A percentile compares a stretch with the other conserved stretches of the same genome.
phyloP scores from a whole-genome alignment of 495 filamentous ascomycete genomes.

The Xylaria palmicola region DNA sequence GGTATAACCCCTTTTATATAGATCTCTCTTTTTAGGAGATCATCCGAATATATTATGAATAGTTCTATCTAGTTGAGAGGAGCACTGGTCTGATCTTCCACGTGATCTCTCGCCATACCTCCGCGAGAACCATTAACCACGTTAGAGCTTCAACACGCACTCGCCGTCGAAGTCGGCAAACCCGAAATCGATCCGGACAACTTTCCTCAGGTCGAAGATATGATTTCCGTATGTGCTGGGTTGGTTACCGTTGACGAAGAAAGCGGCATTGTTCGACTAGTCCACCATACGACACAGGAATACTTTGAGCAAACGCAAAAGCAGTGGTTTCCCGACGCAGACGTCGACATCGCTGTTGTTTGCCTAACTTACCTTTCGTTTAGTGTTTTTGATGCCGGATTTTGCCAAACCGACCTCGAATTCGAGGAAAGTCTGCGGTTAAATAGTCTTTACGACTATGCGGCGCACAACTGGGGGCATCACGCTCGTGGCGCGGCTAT shows the following conservation, averaged over 20 bases:
- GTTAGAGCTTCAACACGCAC: conserved; percentile 48
- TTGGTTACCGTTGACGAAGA: conserved; percentile 50
- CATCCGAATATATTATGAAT: too few species aligned
- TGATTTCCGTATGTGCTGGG: conserved; percentile 52
- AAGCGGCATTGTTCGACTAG: conserved; percentile 31
- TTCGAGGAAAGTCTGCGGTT: conserved; percentile 28
- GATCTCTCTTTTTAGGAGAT: too few species aligned
- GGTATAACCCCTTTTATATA: too few species aligned
- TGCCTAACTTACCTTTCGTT: not conserved
- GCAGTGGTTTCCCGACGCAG: not conserved
- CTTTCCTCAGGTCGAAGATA: conserved; percentile 35
- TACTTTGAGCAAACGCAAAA: conserved; percentile 4
- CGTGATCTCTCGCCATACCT: too few species aligned
- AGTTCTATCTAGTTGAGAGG: too few species aligned
- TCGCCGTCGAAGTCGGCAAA: conserved; percentile 37
- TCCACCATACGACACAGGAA: conserved; percentile 3
- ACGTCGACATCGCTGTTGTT: not conserved
- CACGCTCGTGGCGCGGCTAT: too few species aligned
- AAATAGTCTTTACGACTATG: conserved; percentile 43
- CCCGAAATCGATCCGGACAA: conserved; percentile 39
- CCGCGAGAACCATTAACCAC: too few species aligned
- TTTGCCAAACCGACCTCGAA: conserved; percentile 26
- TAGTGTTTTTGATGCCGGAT: not conserved
- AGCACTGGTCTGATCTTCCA: too few species aligned
- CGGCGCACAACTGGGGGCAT: conserved; percentile 44